phyloP scores from a whole-genome alignment of 352 stramenopile genomes.

The Phytopythium sindhum region DNA sequence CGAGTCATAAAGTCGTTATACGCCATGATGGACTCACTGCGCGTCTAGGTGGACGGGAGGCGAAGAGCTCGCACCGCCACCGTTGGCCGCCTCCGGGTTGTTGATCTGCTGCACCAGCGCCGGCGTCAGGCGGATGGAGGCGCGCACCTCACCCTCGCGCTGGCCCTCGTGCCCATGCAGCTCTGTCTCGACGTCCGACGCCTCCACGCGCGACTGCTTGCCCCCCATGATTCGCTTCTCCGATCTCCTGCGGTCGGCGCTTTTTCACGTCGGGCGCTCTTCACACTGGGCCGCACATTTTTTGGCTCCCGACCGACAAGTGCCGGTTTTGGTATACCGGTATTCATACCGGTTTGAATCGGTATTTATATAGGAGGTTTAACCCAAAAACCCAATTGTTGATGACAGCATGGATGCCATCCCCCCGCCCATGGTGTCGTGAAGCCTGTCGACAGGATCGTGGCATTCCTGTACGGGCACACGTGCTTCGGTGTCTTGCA shows the following conservation, averaged over 20 bases:
- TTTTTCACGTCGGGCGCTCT: constrained; percentile 32
- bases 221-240: constrained; percentile 47
- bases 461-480: too few species aligned
- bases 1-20: neutral
- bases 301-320: constrained; percentile 1
- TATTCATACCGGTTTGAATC: neutral
- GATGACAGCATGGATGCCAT: too few species aligned
- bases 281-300: constrained; percentile 4
- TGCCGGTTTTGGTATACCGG: neutral
- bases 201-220: constrained; percentile 75
- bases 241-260: constrained; percentile 9
- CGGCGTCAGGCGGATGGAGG: constrained; percentile 67
- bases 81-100: constrained; percentile 21
- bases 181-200: constrained; percentile 52
- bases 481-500: too few species aligned
- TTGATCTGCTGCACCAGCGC: constrained; percentile 72
- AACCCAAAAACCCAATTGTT: too few species aligned
- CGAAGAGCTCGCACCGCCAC: constrained; percentile 9
- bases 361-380: neutral
- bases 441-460: too few species aligned
- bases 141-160: constrained; percentile 37
- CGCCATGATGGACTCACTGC: constrained; percentile 30
- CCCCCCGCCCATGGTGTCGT: too few species aligned
- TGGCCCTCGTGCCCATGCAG: constrained; percentile 38
- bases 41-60: constrained; percentile 19